Conservation (phyloP, 228 moss, liverwort and hornwort species). For the Sphagnum fallax region DNA sequence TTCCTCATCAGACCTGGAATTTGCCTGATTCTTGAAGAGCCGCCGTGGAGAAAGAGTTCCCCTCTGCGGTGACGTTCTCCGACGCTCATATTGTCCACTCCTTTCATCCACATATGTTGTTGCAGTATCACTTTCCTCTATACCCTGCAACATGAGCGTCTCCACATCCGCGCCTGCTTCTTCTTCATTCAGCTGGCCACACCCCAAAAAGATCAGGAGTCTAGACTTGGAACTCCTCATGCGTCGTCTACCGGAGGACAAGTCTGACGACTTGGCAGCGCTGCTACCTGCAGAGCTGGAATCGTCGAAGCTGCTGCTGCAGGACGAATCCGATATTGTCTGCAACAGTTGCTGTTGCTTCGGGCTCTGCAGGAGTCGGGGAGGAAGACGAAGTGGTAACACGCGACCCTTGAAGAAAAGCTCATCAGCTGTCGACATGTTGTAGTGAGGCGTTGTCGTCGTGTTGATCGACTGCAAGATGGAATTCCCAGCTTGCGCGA, state of each 20-base stretch:
- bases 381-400: constrained; percentile 37
- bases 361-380: constrained; percentile 6
- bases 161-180: constrained; percentile 11
- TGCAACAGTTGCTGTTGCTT: constrained; percentile 7
- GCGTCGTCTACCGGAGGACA: constrained; percentile 2
- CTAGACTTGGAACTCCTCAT: neutral
- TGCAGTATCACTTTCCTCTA: constrained; percentile 2
- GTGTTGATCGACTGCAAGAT: neutral
- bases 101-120: neutral
- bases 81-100: constrained; percentile 10
- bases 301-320: constrained; percentile 6
- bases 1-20: constrained; percentile 12
- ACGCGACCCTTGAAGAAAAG: constrained; percentile 37
- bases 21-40: constrained; percentile 8
- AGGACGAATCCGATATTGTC: constrained; percentile 14
- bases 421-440: constrained; percentile 31
- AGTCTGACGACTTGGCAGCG: constrained; percentile 6
- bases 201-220: constrained; percentile 3
- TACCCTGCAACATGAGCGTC: constrained; percentile 9
- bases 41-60: constrained; percentile 19
- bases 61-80: neutral
- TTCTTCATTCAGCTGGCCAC: constrained; percentile 9
- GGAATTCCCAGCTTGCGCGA: neutral
- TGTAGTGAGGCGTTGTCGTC: neutral
- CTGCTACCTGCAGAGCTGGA: constrained; percentile 13